Percentiles rank a stretch among this genome's conserved stretches.
Conservation (phyloP, 108 stramenopile species). For the Skeletonema menzelii region DNA sequence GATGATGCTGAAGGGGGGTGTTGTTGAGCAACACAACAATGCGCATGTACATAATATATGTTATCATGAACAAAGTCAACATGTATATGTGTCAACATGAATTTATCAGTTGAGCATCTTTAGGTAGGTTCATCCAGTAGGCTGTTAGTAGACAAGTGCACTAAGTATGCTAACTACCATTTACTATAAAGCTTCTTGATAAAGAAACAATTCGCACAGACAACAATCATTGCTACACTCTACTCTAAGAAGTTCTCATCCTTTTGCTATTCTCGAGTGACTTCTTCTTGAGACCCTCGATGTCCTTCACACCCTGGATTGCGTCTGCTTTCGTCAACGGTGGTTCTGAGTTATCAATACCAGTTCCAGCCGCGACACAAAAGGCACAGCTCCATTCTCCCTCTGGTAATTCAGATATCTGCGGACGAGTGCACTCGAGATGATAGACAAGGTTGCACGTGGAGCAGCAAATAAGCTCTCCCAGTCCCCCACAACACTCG, state of each 20-base stretch:
- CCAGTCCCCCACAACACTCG: constrained; percentile 55
- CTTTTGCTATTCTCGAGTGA: not conserved
- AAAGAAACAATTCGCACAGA: not conserved
- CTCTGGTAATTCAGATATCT: constrained; percentile 48
- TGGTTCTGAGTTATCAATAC: constrained; percentile 10
- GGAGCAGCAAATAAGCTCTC: constrained; percentile 81
- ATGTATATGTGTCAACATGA: not conserved
- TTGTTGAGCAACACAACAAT: constrained; percentile 20
- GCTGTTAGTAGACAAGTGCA: not conserved
- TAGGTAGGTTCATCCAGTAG: not conserved
- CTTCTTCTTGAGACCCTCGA: constrained; percentile 1
- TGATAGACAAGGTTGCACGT: constrained; percentile 92
- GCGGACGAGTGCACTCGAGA: constrained; percentile 76
- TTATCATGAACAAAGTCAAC: not conserved
- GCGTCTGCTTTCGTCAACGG: not conserved
- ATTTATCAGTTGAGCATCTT: not conserved
- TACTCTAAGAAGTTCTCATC: not conserved
- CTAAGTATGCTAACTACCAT: not conserved
- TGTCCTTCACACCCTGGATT: constrained; percentile 6
- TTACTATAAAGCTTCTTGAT: not conserved
- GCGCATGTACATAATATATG: not conserved
- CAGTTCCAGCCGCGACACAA: constrained; percentile 53
- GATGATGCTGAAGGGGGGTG: constrained; percentile 47
- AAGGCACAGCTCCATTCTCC: constrained; percentile 66
- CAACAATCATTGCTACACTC: not conserved